phyloP scores from a whole-genome alignment of 345 rosid species.

The Eucalyptus grandis region DNA sequence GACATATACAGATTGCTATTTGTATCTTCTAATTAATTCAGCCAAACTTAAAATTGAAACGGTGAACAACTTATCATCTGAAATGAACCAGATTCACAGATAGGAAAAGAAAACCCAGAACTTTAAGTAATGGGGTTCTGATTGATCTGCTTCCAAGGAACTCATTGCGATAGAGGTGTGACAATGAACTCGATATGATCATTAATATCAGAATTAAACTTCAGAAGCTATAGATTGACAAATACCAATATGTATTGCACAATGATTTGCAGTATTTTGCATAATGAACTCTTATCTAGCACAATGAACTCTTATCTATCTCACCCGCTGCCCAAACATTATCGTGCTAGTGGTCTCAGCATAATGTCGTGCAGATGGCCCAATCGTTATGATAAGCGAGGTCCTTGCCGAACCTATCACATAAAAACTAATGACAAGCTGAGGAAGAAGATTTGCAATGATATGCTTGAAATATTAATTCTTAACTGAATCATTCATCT shows the following conservation, averaged over 20 bases:
- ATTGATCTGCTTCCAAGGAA: not conserved
- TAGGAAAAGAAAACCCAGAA: not conserved
- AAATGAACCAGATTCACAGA: not conserved
- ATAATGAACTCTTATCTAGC: not conserved
- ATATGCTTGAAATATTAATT: not conserved
- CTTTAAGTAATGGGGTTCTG: not conserved
- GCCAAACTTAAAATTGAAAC: not conserved
- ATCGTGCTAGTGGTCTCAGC: constrained; percentile 92
- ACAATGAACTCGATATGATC: not conserved
- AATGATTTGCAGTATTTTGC: not conserved
- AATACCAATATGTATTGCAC: not conserved
- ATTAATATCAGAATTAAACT: not conserved
- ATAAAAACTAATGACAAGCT: not conserved
- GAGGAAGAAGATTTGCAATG: not conserved
- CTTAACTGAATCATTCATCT: not conserved
- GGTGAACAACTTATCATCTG: not conserved
- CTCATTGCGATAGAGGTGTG: not conserved
- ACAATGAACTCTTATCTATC: constrained; percentile 2
- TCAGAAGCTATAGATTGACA: not conserved
- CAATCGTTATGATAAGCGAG: constrained; percentile 79
- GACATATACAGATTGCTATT: not conserved
- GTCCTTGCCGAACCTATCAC: constrained; percentile 82
- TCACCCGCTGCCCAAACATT: constrained; percentile 92
- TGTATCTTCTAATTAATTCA: not conserved
- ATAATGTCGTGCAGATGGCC: constrained; percentile 70